These are phyloP conservation scores for Naganishia antarctica DNA, from an alignment of 768 basidiomycete species.

Conservation along the genomic window DNA sequence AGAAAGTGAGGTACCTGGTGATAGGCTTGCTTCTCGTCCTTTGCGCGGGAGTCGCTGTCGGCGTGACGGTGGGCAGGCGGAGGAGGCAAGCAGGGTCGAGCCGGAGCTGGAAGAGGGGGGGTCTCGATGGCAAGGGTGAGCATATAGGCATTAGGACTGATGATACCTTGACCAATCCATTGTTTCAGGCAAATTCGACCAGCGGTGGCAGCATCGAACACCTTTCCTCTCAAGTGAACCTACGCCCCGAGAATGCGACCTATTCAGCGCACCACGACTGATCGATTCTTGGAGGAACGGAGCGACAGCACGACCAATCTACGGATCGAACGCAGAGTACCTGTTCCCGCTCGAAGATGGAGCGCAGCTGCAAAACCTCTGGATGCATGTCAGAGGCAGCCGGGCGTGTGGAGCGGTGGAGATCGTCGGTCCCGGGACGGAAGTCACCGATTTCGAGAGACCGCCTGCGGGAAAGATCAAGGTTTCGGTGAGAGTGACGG, in stretches of 20 bases:
- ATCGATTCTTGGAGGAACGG: conserved; percentile 10
- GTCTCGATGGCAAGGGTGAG: conserved; percentile 6
- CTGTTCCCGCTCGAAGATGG: background rate
- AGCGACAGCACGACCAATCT: conserved; percentile 5
- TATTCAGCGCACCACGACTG: conserved; percentile 6
- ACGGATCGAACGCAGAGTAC: background rate
- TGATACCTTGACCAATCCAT: background rate
- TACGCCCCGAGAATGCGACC: conserved; percentile 15
- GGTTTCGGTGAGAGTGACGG: background rate
- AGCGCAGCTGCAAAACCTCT: background rate
- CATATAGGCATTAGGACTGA: background rate
- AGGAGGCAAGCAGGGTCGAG: background rate
- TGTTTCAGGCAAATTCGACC: background rate
- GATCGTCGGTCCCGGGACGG: background rate
- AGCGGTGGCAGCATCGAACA: background rate
- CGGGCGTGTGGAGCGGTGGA: background rate
- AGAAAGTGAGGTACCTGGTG: background rate
- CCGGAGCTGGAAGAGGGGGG: background rate
- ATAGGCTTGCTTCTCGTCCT: background rate
- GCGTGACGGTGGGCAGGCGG: background rate
- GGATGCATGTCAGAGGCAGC: conserved; percentile 12
- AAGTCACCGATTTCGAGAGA: background rate
- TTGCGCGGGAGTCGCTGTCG: background rate
- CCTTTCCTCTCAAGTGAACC: background rate
- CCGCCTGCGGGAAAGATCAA: conserved; percentile 6